phyloP scores from a whole-genome alignment of 2,329 filamentous ascomycete species.

The Epichloe gansuensis region DNA sequence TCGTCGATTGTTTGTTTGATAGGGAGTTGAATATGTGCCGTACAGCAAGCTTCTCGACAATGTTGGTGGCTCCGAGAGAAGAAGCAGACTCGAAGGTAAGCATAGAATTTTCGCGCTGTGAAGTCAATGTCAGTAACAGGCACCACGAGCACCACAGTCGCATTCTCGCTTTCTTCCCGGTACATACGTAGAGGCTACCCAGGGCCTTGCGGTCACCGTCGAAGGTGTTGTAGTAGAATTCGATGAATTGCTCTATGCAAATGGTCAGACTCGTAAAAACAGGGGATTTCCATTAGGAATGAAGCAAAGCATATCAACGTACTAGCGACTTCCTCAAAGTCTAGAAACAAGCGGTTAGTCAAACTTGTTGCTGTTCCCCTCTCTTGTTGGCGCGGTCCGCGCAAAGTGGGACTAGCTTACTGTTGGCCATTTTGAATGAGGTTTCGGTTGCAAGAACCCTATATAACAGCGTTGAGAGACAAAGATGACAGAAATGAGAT shows the following conservation, averaged over 20 bases:
- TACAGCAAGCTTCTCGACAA: conserved; percentile 75
- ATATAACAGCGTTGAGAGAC: conserved; percentile 4
- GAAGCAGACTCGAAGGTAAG: conserved; percentile 77
- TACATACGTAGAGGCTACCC: conserved; percentile 65
- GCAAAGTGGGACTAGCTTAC: conserved; percentile 13
- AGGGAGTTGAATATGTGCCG: conserved; percentile 14
- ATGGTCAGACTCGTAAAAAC: not conserved
- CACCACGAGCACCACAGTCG: not conserved
- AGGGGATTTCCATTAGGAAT: not conserved
- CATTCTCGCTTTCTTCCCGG: not conserved
- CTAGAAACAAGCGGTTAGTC: conserved; percentile 17
- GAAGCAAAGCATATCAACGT: conserved; percentile 15
- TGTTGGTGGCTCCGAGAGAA: conserved; percentile 48
- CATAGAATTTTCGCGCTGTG: conserved; percentile 75
- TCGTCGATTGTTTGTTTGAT: not conserved
- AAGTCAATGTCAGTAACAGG: conserved; percentile 3
- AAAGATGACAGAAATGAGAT: conserved; percentile 1
- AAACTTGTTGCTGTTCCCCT: conserved; percentile 3
- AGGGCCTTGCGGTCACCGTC: conserved; percentile 58
- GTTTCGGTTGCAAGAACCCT: conserved; percentile 1
- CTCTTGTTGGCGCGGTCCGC: conserved; percentile 5
- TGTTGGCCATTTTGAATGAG: conserved; percentile 20
- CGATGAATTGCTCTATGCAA: conserved; percentile 68
- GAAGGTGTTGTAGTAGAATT: conserved; percentile 86
- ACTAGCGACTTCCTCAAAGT: conserved; percentile 36